These are phyloP conservation scores for Aegilops tauschii DNA, from an alignment of 176 grass and related monocot species.

Conservation along the genomic window DNA sequence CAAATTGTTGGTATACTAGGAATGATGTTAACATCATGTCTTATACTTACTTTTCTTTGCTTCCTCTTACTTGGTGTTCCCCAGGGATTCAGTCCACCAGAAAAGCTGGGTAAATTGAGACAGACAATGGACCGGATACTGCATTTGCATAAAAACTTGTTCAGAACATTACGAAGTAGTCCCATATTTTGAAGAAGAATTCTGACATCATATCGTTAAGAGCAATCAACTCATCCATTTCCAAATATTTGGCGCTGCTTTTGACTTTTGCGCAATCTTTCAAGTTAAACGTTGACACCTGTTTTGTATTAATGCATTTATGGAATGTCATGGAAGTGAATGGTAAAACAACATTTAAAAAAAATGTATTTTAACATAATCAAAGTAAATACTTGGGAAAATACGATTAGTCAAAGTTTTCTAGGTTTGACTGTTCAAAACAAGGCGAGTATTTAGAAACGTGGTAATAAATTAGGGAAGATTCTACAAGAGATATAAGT, in stretches of 20 bases:
- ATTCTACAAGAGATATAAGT: neutral
- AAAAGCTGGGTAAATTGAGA: slow-evolving; percentile 97
- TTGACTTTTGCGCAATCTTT: neutral
- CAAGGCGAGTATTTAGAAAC: neutral
- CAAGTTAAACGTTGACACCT: neutral
- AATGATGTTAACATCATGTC: neutral
- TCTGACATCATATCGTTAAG: neutral
- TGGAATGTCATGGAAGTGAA: neutral
- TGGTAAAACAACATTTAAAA: neutral
- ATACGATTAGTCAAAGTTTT: neutral
- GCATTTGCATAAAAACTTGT: slow-evolving; percentile 43
- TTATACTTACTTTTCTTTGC: slow-evolving; percentile 71
- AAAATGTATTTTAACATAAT: neutral
- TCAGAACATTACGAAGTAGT: slow-evolving; percentile 25
- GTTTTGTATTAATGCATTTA: neutral
- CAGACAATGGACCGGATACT: slow-evolving; percentile 95
- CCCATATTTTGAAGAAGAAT: neutral
- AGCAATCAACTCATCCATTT: slow-evolving; percentile 1
- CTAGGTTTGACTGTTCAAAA: neutral
- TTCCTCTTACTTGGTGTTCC: slow-evolving; percentile 88
- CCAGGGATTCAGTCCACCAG: slow-evolving; percentile 97
- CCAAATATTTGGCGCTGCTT: neutral
- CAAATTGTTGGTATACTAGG: neutral
- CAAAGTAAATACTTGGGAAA: neutral
- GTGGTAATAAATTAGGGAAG: neutral